Conservation (phyloP, 2,329 filamentous ascomycete species). For the Stachybotrys echinatus region DNA sequence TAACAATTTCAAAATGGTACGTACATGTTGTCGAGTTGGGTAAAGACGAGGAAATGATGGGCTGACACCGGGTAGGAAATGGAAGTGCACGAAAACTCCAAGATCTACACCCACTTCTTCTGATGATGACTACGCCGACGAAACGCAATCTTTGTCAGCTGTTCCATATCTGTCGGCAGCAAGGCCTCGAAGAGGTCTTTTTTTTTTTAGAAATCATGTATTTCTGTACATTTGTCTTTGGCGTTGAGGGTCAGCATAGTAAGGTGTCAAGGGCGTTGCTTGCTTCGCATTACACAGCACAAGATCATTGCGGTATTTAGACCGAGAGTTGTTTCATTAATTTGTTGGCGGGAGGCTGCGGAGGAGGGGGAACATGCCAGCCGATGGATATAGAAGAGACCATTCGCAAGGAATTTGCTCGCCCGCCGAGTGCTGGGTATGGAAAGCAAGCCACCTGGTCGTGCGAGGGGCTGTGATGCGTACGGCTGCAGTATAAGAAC, state of each 20-base stretch:
- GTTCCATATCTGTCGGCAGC: slow-evolving; percentile 18
- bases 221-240: slow-evolving; percentile 44
- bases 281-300: slow-evolving; percentile 14
- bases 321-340: slow-evolving; percentile 32
- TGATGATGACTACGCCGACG: slow-evolving; percentile 48
- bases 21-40: neutral
- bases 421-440: no score
- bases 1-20: slow-evolving; percentile 93
- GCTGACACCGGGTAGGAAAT: slow-evolving; percentile 70
- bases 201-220: slow-evolving; percentile 42
- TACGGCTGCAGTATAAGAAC: no score
- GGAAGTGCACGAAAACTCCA: slow-evolving; percentile 98
- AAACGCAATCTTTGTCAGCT: slow-evolving; percentile 15
- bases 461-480: no score
- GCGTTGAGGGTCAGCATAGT: slow-evolving; percentile 55
- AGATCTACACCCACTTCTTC: slow-evolving; percentile 99
- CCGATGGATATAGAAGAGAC: neutral
- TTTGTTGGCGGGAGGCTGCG: slow-evolving; percentile 11
- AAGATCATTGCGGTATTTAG: slow-evolving; percentile 22
- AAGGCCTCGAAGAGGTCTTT: slow-evolving; percentile 15
- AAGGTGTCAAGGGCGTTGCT: slow-evolving; percentile 51
- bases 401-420: no score
- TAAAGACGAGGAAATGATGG: neutral
- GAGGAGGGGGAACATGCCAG: neutral
- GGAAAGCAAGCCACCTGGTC: no score